Conservation (phyloP, 495 filamentous ascomycete species). For the Tricharina praecox region DNA sequence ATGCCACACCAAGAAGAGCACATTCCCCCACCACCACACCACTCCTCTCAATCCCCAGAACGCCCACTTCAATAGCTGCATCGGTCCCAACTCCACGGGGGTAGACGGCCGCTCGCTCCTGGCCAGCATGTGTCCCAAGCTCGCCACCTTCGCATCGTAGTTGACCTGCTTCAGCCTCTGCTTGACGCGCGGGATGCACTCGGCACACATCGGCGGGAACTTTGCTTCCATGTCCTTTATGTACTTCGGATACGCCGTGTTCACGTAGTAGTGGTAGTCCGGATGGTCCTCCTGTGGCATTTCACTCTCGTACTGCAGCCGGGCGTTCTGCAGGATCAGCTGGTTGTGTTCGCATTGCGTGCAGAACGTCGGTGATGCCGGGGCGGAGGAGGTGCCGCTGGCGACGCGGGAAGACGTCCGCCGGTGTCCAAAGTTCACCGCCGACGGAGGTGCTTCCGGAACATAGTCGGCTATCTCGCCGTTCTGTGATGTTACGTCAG, state of each 20-base stretch:
- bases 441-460: constrained; percentile 10
- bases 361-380: constrained; percentile 16
- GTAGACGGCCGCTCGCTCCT: constrained; percentile 9
- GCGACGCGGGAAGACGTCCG: constrained; percentile 13
- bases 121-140: constrained; percentile 21
- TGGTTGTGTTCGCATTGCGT: constrained; percentile 22
- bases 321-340: constrained; percentile 15
- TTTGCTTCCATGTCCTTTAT: constrained; percentile 15
- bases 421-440: constrained; percentile 14
- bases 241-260: constrained; percentile 11
- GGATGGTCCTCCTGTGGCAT: constrained; percentile 23
- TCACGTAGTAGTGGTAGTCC: constrained; percentile 19
- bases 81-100: not conserved
- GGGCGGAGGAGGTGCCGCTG: not conserved
- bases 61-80: constrained; percentile 5
- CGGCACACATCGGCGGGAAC: constrained; percentile 14
- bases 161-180: constrained; percentile 16
- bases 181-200: constrained; percentile 18
- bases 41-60: constrained; percentile 17
- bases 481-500: constrained; percentile 5
- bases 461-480: constrained; percentile 22
- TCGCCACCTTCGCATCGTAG: constrained; percentile 22
- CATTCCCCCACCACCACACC: constrained; percentile 18
- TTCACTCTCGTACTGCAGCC: constrained; percentile 15
- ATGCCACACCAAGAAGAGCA: constrained; percentile 17